Evolutionary conservation across 108 stramenopile genomes (phyloP).

Genomic region (Skeletonema tropicum): DNA sequence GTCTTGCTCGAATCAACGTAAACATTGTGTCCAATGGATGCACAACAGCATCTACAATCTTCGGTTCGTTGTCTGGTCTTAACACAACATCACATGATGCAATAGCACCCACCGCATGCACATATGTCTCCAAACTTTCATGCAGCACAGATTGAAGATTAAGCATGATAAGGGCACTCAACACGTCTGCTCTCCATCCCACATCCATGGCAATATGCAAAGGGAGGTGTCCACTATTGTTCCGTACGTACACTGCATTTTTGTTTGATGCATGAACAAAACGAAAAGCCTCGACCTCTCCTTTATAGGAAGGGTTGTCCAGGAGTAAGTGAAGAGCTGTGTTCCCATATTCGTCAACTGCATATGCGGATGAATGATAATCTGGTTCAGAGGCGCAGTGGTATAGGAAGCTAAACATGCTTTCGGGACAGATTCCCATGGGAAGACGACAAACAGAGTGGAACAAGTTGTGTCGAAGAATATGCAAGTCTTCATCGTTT

Average conservation of each 20-base stretch:
- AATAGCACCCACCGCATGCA: conserved; percentile 12
- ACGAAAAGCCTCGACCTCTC: neutral
- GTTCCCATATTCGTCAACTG: conserved; percentile 32
- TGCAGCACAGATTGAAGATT: conserved; percentile 31
- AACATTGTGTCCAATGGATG: neutral
- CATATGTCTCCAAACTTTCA: conserved; percentile 17
- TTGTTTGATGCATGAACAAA: neutral
- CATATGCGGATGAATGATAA: too few species aligned
- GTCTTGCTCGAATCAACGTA: conserved; percentile 1
- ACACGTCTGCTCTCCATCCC: neutral
- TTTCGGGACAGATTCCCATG: neutral
- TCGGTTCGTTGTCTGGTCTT: too few species aligned
- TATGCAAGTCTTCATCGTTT: neutral
- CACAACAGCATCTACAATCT: neutral
- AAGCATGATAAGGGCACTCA: conserved; percentile 8
- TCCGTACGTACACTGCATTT: conserved; percentile 8
- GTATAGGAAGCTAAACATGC: conserved; percentile 8
- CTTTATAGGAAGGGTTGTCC: conserved; percentile 25
- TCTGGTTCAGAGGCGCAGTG: conserved; percentile 13
- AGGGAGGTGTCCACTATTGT: conserved; percentile 17
- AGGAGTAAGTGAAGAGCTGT: conserved; percentile 35
- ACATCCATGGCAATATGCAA: conserved; percentile 37
- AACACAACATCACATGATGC: neutral
- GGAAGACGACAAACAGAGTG: conserved; percentile 39
- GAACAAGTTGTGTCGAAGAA: conserved; percentile 24